Evolutionary conservation across 1,284 basidiomycete genomes (phyloP).

Genomic region (Pterulicium gracile): DNA sequence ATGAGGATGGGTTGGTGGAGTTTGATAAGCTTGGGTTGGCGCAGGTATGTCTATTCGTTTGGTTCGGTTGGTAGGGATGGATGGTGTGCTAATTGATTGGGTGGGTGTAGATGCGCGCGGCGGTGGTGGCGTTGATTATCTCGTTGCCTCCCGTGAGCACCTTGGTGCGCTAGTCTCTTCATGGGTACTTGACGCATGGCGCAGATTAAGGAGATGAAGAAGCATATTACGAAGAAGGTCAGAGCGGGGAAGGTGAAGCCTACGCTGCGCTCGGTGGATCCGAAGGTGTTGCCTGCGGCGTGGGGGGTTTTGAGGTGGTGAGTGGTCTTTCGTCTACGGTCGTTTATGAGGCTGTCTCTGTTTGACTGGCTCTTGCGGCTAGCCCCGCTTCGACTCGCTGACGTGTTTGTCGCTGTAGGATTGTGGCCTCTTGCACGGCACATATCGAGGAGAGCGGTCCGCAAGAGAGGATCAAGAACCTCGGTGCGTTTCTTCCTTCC

Average conservation of each 20-base stretch:
- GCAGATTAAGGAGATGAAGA: slow-evolving; percentile 12
- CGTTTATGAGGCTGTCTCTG: no score
- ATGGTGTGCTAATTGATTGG: no score
- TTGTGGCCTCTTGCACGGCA: slow-evolving; percentile 55
- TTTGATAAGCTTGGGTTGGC: slow-evolving; percentile 36
- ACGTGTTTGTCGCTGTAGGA: slow-evolving; percentile 27
- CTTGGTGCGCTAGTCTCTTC: neutral
- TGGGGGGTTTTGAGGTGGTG: slow-evolving; percentile 54
- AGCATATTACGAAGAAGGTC: slow-evolving; percentile 36
- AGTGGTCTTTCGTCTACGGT: slow-evolving; percentile 10
- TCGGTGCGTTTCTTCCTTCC: slow-evolving; percentile 25
- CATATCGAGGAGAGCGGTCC: slow-evolving; percentile 49
- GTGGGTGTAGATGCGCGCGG: slow-evolving; percentile 35
- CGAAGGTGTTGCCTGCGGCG: slow-evolving; percentile 36
- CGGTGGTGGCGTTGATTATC: slow-evolving; percentile 32
- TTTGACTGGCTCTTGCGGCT: no score
- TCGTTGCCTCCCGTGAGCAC: slow-evolving; percentile 34
- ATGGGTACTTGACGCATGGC: slow-evolving; percentile 1
- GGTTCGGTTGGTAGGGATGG: no score
- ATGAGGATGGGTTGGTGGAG: slow-evolving; percentile 30
- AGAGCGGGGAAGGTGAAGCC: slow-evolving; percentile 36
- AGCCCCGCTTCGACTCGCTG: no score
- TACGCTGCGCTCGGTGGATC: slow-evolving; percentile 37
- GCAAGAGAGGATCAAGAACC: slow-evolving; percentile 36
- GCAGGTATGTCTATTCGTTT: no score